These are phyloP conservation scores for Mycothermus thermophilus DNA, from an alignment of 495 filamentous ascomycete genomes.

Conservation along the genomic window DNA sequence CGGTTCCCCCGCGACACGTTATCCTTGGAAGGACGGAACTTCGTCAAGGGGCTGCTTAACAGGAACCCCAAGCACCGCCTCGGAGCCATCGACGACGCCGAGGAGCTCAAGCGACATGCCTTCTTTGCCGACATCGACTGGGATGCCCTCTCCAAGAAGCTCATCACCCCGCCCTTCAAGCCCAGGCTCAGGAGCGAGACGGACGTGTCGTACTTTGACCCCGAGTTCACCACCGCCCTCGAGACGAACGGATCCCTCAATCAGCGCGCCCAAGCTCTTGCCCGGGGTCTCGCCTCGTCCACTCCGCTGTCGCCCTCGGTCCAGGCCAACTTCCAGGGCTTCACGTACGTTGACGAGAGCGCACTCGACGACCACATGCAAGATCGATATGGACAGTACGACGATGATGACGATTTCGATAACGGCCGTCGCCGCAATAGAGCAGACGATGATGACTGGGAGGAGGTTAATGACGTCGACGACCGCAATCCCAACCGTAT, in stretches of 20 bases:
- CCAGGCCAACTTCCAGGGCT: conserved; percentile 96
- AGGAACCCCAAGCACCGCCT: conserved; percentile 92
- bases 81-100: conserved; percentile 79
- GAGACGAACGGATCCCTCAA: conserved; percentile 75
- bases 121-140: conserved; percentile 95
- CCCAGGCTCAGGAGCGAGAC: conserved; percentile 88
- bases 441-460: conserved; percentile 38
- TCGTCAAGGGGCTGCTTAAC: conserved; percentile 94
- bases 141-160: conserved; percentile 70
- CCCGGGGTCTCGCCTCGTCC: conserved; percentile 60
- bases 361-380: conserved; percentile 82
- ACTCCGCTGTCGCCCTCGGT: conserved; percentile 88
- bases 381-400: conserved; percentile 50
- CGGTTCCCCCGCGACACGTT: conserved; percentile 90
- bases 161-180: conserved; percentile 95
- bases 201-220: conserved; percentile 96
- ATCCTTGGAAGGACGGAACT: conserved; percentile 86
- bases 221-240: conserved; percentile 92
- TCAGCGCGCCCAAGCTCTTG: conserved; percentile 70
- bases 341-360: conserved; percentile 96
- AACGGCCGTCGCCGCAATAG: conserved; percentile 32
- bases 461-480: conserved; percentile 31
- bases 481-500: conserved; percentile 44
- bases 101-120: conserved; percentile 85
- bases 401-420: conserved; percentile 40